Conservation (phyloP, 176 grass and related monocot genomes). For the barley (Hordeum vulgare) region MorexV3_pseudomolecules_assembly NC_058524.1:410335824-410336323, state of each 20-base stretch:
- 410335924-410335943: slow-evolving; percentile 48
- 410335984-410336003: background rate
- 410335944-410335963: slow-evolving; percentile 21
- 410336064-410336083: background rate
- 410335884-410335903: slow-evolving; percentile 59
- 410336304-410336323: background rate
- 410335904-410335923: slow-evolving; percentile 54
- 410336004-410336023: background rate
- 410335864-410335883: slow-evolving; percentile 62
- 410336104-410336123: background rate
- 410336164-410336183: background rate
- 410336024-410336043: background rate
- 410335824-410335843: slow-evolving; percentile 82
- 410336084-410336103: background rate
- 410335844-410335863: slow-evolving; percentile 85
- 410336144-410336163: background rate
- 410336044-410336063: background rate
- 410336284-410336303: background rate
- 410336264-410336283: background rate
- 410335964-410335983: slow-evolving; percentile 7
- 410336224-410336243: background rate
- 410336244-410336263: background rate
- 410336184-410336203: background rate
- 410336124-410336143: background rate
- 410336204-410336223: background rate